Evolutionary conservation across 2,329 filamentous ascomycete species (phyloP).

Genomic region (Ceratocystis colombiana): DNA sequence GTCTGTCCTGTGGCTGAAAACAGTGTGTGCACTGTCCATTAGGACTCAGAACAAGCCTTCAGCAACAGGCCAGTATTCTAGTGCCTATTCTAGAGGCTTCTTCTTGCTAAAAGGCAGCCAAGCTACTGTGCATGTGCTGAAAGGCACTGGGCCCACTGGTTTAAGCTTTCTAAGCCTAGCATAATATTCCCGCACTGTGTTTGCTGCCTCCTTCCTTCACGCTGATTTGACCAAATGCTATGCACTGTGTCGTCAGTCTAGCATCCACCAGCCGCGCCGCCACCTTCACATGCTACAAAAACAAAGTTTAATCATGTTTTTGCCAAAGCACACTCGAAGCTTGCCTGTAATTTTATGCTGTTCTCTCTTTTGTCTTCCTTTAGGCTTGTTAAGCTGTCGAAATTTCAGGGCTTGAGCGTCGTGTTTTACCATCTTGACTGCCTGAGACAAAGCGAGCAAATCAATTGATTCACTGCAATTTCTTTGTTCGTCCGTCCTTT

Average conservation of each 20-base stretch:
- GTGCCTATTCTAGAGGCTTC: neutral
- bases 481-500: neutral
- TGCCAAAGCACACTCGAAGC: neutral
- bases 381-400: neutral
- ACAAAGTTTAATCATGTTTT: neutral
- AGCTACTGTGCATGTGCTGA: no score
- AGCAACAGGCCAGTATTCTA: neutral
- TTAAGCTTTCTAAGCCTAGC: no score
- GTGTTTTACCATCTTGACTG: neutral
- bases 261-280: constrained; percentile 2
- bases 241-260: constrained; percentile 12
- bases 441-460: constrained; percentile 9
- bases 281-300: constrained; percentile 7
- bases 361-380: neutral
- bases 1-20: neutral
- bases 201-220: neutral
- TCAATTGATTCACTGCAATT: constrained; percentile 7
- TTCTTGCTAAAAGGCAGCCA: no score
- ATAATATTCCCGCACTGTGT: neutral
- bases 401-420: neutral
- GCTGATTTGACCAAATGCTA: neutral
- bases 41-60: no score
- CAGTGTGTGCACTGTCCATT: constrained; percentile 2
- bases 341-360: neutral
- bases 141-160: no score